Base-by-base conservation (phyloP, 2,329 filamentous ascomycete species). In the Dactylonectria estremocensis region DNA sequence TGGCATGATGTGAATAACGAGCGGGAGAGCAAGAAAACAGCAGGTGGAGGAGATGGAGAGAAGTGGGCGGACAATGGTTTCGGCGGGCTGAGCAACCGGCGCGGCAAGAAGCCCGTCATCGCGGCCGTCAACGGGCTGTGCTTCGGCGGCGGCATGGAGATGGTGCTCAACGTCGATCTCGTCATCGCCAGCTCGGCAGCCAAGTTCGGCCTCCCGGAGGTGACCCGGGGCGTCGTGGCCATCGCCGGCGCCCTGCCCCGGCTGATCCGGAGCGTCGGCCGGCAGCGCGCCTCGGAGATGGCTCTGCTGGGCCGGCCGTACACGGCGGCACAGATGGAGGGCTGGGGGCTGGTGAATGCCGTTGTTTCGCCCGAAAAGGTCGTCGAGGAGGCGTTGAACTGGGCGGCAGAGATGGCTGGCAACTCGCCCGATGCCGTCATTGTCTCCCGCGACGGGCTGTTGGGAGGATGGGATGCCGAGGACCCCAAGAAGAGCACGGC, bases 391-490 rank as follows among this genome's bases (percentile, higher is more conserved):
- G 91, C 92, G 33, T 72, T 95, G 43, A 80, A 82, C 67, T 84
- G 92, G 78, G 93, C 93, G 14, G 80, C 77, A 46, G 81, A 85
- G 76, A 87, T 95, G 73, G 88, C 88, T 18, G 86, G 77, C 66
- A 91, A 92, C 79, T 93, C 91, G 72, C 93, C 93, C 2, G 93
- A 96, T 80, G 86, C 91, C 24, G 88, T 95, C 35, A 89, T 95
- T 74, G 91, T 94, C n/a, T 91, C 85, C 67, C 85, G 92, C 22
- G 90, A 91, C 76, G 93, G 92, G 0, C 76, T 96, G 57, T 88
- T 92, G 79, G 80, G 92, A 70, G 92, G 91, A 0, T 95, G 92
- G 92, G 92, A 94, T 73, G 87, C 85, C 0, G 81, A 91, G 20
- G 89, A 90, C 11, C 91, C 90, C 0, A 89, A 90, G 78, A 85